Conservation (phyloP, 2,329 filamentous ascomycete species). For the Epichloe coenophiala region DNA sequence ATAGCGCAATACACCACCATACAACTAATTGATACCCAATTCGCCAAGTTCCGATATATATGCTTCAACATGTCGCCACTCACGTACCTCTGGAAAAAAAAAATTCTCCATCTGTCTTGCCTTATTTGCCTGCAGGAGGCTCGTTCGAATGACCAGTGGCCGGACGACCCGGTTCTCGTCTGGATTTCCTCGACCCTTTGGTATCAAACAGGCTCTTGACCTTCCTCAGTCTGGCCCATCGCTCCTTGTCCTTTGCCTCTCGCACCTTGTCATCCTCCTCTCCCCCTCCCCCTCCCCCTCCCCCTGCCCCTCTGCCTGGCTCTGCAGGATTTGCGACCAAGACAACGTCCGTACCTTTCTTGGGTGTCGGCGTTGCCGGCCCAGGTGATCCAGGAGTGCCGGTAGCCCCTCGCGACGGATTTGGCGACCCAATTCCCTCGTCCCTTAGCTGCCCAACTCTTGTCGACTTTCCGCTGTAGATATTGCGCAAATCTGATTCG, state of each 20-base stretch:
- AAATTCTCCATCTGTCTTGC: background rate
- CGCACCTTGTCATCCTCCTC: slow-evolving; percentile 30
- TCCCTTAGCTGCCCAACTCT: slow-evolving; percentile 10
- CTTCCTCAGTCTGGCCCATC: slow-evolving; percentile 56
- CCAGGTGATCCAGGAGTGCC: slow-evolving; percentile 7
- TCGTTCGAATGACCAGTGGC: slow-evolving; percentile 21
- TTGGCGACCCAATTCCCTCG: slow-evolving; percentile 1
- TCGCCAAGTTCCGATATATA: background rate
- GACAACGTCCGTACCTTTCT: slow-evolving; percentile 2
- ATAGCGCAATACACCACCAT: background rate
- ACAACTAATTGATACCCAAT: background rate
- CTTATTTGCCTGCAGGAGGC: slow-evolving; percentile 5
- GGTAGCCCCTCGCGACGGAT: background rate
- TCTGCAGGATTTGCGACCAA: slow-evolving; percentile 5
- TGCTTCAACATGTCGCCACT: background rate
- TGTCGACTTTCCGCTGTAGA: slow-evolving; percentile 18
- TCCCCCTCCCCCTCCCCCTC: no score
- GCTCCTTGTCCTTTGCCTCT: slow-evolving; percentile 53
- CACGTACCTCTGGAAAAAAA: background rate
- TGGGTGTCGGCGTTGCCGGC: slow-evolving; percentile 7
- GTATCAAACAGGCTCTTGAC: slow-evolving; percentile 61
- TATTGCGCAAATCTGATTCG: slow-evolving; percentile 37
- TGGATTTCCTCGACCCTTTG: slow-evolving; percentile 44
- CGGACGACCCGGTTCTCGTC: slow-evolving; percentile 27
- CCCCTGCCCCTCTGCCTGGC: slow-evolving; percentile 6